Conservation (phyloP, 1,284 basidiomycete genomes). For the Irpex rosettiformis region DNA sequence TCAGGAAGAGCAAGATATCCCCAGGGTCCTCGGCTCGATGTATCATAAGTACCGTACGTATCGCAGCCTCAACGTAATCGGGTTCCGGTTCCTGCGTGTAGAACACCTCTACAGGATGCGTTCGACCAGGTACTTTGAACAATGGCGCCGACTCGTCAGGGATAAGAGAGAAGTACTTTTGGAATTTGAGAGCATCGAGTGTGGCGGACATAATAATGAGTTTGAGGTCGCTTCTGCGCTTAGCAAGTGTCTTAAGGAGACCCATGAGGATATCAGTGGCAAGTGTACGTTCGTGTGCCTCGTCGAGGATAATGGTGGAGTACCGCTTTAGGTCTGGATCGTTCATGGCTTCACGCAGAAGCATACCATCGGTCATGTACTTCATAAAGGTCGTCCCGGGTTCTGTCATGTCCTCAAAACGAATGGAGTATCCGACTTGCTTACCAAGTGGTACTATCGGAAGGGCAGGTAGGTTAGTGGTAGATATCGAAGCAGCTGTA, state of each 20-base stretch:
- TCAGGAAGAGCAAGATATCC: constrained; percentile 93
- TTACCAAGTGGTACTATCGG: constrained; percentile 82
- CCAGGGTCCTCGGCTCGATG: constrained; percentile 95
- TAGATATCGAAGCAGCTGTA: neutral
- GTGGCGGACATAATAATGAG: constrained; percentile 99
- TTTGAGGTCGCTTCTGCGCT: constrained; percentile 86
- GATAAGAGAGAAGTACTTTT: constrained; percentile 85
- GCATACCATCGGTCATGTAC: constrained; percentile 99
- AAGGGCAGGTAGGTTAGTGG: constrained; percentile 1
- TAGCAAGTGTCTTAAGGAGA: constrained; percentile 74
- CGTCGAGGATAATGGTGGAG: constrained; percentile 97
- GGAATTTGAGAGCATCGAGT: constrained; percentile 95
- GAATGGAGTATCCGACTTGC: constrained; percentile 97
- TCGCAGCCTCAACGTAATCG: constrained; percentile 97
- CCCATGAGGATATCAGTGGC: constrained; percentile 99
- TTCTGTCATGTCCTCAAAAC: constrained; percentile 98
- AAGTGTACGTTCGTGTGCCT: constrained; percentile 97
- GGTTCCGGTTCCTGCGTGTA: constrained; percentile 96
- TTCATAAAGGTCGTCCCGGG: constrained; percentile 89
- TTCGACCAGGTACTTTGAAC: constrained; percentile 95
- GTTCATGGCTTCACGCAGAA: constrained; percentile 96
- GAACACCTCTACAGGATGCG: constrained; percentile 95
- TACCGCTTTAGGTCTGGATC: constrained; percentile 89
- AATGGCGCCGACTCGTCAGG: constrained; percentile 63
- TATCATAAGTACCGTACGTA: constrained; percentile 96